Evolutionary conservation across 2,329 filamentous ascomycete species (phyloP).

Genomic region (Zymoseptoria tritici): DNA sequence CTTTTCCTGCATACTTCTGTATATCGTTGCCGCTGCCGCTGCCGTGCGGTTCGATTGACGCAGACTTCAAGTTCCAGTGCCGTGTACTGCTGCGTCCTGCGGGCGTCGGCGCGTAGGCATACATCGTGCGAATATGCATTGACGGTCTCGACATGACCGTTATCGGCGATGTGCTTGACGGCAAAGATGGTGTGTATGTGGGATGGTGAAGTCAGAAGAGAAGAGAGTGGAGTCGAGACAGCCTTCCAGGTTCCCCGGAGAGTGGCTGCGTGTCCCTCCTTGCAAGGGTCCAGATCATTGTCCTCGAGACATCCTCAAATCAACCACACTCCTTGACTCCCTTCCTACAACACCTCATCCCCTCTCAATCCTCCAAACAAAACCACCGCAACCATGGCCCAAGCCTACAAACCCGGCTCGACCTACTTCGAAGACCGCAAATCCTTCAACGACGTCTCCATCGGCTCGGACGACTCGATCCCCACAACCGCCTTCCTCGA

Average conservation of each 20-base stretch:
- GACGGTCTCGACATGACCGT: too few species aligned
- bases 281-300: background rate
- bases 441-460: conserved; percentile 75
- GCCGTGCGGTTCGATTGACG: too few species aligned
- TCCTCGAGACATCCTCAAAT: background rate
- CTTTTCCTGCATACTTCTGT: background rate
- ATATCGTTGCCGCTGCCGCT: background rate
- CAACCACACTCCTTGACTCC: background rate
- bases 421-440: conserved; percentile 83
- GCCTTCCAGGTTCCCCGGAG: background rate
- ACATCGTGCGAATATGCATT: too few species aligned
- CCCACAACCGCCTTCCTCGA: conserved; percentile 83
- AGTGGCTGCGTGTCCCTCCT: background rate
- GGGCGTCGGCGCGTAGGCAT: too few species aligned
- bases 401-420: conserved; percentile 43
- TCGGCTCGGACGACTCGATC: conserved; percentile 72
- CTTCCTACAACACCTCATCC: background rate
- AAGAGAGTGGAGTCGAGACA: background rate
- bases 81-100: background rate
- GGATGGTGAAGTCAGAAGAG: background rate
- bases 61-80: too few species aligned
- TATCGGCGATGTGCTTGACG: too few species aligned
- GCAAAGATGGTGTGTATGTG: background rate
- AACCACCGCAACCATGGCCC: background rate
- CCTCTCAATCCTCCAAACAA: background rate